These are phyloP conservation scores for Dictyophora rubrovolvata DNA, from an alignment of 768 basidiomycete genomes.

Conservation along the genomic window DNA sequence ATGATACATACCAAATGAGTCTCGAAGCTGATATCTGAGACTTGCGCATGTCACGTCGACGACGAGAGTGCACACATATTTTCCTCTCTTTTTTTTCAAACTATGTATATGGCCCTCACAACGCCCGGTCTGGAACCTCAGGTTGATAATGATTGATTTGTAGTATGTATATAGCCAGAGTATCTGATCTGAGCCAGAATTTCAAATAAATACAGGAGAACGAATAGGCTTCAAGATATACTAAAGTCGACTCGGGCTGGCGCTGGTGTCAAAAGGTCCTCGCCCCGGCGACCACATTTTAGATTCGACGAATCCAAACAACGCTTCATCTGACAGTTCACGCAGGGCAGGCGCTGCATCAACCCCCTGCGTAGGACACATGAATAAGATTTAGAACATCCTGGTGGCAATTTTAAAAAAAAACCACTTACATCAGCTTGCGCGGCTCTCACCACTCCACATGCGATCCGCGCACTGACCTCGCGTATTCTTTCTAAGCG, in stretches of 20 bases:
- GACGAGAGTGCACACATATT: too few relatives aligned
- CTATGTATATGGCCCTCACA: too few relatives aligned
- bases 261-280: not conserved
- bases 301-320: conserved; percentile 1
- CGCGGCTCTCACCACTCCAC: conserved; percentile 25
- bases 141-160: too few relatives aligned
- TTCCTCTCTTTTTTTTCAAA: too few relatives aligned
- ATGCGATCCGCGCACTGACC: conserved; percentile 26
- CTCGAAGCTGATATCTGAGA: not conserved
- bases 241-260: not conserved
- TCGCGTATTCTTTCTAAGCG: conserved; percentile 28
- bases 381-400: not conserved
- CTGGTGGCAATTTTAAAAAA: not conserved
- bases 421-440: conserved; percentile 20
- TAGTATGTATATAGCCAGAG: too few relatives aligned
- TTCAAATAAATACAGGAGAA: too few relatives aligned
- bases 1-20: not conserved
- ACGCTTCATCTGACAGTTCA: conserved; percentile 5
- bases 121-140: too few relatives aligned
- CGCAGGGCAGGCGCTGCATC: not conserved
- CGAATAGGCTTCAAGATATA: too few relatives aligned
- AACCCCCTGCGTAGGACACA: not conserved
- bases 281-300: conserved; percentile 7
- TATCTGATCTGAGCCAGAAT: too few relatives aligned
- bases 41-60: too few relatives aligned